Evolutionary conservation across 805 yeast species (phyloP), one percentile per base, ranked within the genome.

Genomic region (Wickerhamiella nectarea): DNA sequence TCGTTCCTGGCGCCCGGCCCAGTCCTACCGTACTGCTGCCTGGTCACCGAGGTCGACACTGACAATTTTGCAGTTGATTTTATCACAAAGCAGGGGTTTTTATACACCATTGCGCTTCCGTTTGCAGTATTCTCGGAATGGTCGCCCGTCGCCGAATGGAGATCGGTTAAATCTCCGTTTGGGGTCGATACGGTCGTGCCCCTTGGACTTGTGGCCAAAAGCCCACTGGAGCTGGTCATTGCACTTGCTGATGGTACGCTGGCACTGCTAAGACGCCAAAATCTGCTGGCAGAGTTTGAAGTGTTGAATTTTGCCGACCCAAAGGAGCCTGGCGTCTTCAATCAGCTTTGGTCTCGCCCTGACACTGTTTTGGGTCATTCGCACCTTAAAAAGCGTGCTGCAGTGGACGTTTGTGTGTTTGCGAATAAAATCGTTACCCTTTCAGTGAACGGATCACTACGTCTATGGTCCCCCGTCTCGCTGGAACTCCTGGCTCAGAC

Each of bases 171-270:
- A 6, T 71, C 72, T 29, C 87, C 91, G 1, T 81, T 78, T 57
- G 70, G 75, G 6, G 75, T 78, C 50, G 74, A 72, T 25, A 56
- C 72, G 5, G 67, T 80, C 52, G 59, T 61, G 19, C 85, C 89
- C 1, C 71, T 73, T 35, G 59, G 68, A 17, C 52, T 80, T 48
- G 63, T 67, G 40, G 58, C 78, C 1, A 59, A 76, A 12, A 68
- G 72, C 25, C 48, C 62, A 0, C 52, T 56, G 2, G 67, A 70
- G 36, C 55, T 76, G 7, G 56, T 85, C 3, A 74, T 80, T 0
- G 67, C 84, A 4, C 64, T 86, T 39, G 68, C 69, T 36, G 94
- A 87, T 61, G 95, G 96, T 20, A 84, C 87, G 1, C 57, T 86
- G 34, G 61, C 84, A 40, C 48, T 46, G 40, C 29, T 48, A 15